phyloP scores from a whole-genome alignment of 306 rosid species.

The Rosa rugosa region DNA sequence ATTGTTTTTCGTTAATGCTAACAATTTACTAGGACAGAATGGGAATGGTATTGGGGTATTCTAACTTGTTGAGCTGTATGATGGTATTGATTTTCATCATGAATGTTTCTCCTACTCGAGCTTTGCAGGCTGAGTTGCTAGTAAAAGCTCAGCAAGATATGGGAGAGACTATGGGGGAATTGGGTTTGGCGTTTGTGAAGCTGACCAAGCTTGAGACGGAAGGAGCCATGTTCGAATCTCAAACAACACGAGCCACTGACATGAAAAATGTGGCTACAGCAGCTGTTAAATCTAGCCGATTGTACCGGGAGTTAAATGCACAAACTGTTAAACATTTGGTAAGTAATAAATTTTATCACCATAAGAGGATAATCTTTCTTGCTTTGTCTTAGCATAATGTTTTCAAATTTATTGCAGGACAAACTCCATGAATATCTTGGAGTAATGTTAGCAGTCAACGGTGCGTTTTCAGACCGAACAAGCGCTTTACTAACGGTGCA shows the following conservation, averaged over 20 bases:
- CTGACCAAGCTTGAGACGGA: constrained; percentile 85
- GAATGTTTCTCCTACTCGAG: background rate
- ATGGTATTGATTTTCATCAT: constrained; percentile 4
- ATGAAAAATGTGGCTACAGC: constrained; percentile 83
- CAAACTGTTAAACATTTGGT: constrained; percentile 97
- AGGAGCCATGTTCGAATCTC: constrained; percentile 60
- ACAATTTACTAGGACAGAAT: background rate
- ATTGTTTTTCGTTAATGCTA: background rate
- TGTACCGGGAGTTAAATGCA: constrained; percentile 71
- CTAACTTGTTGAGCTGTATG: background rate
- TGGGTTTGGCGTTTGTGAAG: constrained; percentile 75
- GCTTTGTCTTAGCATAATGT: background rate
- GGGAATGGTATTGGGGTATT: background rate
- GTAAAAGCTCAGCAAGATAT: constrained; percentile 89
- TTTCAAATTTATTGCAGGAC: constrained; percentile 51
- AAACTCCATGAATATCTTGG: constrained; percentile 88
- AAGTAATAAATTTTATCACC: constrained; percentile 9
- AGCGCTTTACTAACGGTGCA: constrained; percentile 83
- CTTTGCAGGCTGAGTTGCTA: constrained; percentile 73
- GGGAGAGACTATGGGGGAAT: constrained; percentile 85
- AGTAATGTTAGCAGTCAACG: constrained; percentile 66
- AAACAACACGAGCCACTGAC: constrained; percentile 67
- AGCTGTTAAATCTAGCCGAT: constrained; percentile 85
- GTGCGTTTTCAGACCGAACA: constrained; percentile 82
- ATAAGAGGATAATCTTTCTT: background rate